Conservation (phyloP, 305 asterid species). For the Solanum hybrid region DNA sequence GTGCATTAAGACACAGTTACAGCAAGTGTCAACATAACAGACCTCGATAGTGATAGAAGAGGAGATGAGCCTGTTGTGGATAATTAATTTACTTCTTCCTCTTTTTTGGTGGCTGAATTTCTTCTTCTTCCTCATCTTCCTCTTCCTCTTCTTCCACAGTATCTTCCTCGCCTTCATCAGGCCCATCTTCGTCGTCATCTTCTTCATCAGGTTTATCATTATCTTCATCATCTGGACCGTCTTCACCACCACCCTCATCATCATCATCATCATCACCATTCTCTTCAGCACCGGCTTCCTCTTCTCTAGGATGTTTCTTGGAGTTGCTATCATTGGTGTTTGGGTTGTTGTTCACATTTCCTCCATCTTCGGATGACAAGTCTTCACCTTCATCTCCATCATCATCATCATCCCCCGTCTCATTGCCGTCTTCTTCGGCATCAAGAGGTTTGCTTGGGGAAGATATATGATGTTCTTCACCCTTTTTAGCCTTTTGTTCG, state of each 20-base stretch:
- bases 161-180: constrained; percentile 12
- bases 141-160: constrained; percentile 19
- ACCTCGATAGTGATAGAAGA: background rate
- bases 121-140: constrained; percentile 31
- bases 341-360: background rate
- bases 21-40: background rate
- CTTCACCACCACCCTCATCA: constrained; percentile 1
- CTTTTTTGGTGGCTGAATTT: constrained; percentile 41
- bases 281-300: constrained; percentile 14
- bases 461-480: constrained; percentile 20
- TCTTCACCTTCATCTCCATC: constrained; percentile 26
- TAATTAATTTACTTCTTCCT: constrained; percentile 32
- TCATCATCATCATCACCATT: constrained; percentile 10
- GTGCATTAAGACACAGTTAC: background rate
- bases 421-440: constrained; percentile 24
- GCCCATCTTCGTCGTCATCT: constrained; percentile 14
- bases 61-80: background rate
- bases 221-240: constrained; percentile 24
- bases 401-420: constrained; percentile 8
- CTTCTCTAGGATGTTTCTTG: constrained; percentile 12
- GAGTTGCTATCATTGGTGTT: constrained; percentile 14
- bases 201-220: constrained; percentile 21
- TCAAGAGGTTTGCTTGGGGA: constrained; percentile 26
- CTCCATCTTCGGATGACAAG: constrained; percentile 17
- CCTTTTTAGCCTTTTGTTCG: constrained; percentile 14